Base-by-base conservation (phyloP, 2,329 filamentous ascomycete species). In the Knoxdaviesia proteae region DNA sequence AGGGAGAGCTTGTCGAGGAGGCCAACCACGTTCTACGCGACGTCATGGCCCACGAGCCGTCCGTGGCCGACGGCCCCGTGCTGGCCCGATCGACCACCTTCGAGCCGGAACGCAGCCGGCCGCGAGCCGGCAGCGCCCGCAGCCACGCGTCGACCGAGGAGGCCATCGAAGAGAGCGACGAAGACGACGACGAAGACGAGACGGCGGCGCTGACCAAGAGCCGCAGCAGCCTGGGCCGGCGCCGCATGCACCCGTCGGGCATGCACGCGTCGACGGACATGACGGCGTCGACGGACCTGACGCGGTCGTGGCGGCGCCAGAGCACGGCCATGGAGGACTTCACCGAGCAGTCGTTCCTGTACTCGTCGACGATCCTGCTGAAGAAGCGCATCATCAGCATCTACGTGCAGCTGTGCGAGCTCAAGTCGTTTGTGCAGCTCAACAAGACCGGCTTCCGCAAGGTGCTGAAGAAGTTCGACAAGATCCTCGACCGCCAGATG, bases 391-490 rank as follows among this genome's bases (percentile, higher is more conserved):
- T 84, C 44, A 76, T 93, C 49, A 77, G 77, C 55, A 67, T 87
- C 46, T 98, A 94, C 55, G 90, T 98, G 39, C 81, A 84, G 49
- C 66, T 96, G 11, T 94, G 88, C 61, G 90, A 94, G 58, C 73
- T 98, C 53, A 92, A 94, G 56, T 96, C 88, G 2, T 98, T 87
- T 54, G 78, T 87, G 44, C 88, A 96, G 62, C 74, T 98, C 48
- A 98, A 98, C 67, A 81, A 82, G 61, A 98, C 90, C 0, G 90
- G 90, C 8, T 98, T 98, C 61, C 75, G 79, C 53, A 98, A 98
- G 61, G 87, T 93, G 1, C 63, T 96, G 50, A 98, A 98, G 63
- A 98, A 98, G 60, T 98, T 90, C 54, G 90, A 98, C 68, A 98
- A 98, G 66, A 96, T 82, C 45, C 63, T 94, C 45, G 80, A 94